Percentiles rank a stretch among this genome's conserved stretches.
phyloP scores from a whole-genome alignment of 2,329 filamentous ascomycete genomes.

The Hortaea werneckii region DNA sequence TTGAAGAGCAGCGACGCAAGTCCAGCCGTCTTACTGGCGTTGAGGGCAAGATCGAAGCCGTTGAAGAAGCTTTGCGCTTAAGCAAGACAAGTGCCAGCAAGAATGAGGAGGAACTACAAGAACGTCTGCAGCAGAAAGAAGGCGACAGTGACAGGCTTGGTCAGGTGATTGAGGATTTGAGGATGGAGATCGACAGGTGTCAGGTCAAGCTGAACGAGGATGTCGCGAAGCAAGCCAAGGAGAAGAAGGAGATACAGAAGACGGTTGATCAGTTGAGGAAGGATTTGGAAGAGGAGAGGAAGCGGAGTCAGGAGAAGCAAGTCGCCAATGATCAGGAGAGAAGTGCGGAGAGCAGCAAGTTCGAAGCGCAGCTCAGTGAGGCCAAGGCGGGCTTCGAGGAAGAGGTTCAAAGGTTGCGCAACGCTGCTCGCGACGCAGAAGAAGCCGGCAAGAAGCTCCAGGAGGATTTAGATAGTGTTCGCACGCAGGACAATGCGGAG shows the following conservation, averaged over 20 bases:
- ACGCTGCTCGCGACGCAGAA: slow-evolving; percentile 2
- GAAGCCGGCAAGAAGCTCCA: slow-evolving; percentile 8
- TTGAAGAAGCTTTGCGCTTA: slow-evolving; percentile 21
- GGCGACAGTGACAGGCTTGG: slow-evolving; percentile 21
- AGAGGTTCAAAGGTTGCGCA: slow-evolving; percentile 2
- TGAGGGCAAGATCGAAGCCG: slow-evolving; percentile 22
- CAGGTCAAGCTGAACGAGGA: slow-evolving; percentile 24
- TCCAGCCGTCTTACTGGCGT: slow-evolving; percentile 18
- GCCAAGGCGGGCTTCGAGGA: slow-evolving; percentile 2
- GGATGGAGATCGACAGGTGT: slow-evolving; percentile 24
- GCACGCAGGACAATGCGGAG: slow-evolving; percentile 3
- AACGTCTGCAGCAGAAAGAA: slow-evolving; percentile 21
- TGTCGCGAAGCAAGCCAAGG: slow-evolving; percentile 20
- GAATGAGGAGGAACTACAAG: slow-evolving; percentile 21
- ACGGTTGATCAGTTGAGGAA: slow-evolving; percentile 12
- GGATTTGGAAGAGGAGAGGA: slow-evolving; percentile 16
- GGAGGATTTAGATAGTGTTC: slow-evolving; percentile 6
- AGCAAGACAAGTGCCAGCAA: slow-evolving; percentile 17
- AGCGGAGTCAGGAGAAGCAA: slow-evolving; percentile 5
- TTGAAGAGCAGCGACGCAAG: slow-evolving; percentile 16
- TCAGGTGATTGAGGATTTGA: slow-evolving; percentile 22
- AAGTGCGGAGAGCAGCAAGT: neutral
- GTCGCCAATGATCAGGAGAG: slow-evolving; percentile 6
- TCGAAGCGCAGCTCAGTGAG: neutral
- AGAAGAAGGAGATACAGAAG: slow-evolving; percentile 15